phyloP scores from a whole-genome alignment of 1,284 basidiomycete genomes.

The Fomitopsis schrenkii region DNA sequence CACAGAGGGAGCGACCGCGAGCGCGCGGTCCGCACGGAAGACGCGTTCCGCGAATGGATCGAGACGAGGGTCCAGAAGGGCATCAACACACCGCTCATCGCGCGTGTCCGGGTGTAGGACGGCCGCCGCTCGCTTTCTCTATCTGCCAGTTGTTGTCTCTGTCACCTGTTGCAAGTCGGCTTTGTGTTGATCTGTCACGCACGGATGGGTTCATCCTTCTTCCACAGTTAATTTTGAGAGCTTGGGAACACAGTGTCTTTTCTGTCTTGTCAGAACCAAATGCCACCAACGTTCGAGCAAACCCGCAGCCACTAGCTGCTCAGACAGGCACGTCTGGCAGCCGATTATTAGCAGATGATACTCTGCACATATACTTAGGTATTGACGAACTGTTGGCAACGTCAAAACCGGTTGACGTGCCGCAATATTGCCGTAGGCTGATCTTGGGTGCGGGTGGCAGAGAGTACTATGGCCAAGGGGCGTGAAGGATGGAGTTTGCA shows the following conservation, averaged over 20 bases:
- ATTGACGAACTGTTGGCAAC: background rate
- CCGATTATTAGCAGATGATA: background rate
- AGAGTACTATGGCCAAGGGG: no score
- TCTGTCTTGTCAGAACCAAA: no score
- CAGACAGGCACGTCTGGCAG: background rate
- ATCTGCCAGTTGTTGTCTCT: background rate
- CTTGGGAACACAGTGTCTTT: no score
- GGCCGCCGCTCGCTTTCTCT: background rate
- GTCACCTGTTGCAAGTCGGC: no score
- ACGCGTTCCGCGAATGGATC: slow-evolving; percentile 22
- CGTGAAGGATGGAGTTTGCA: no score
- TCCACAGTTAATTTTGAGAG: no score
- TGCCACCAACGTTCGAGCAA: no score
- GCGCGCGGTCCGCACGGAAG: slow-evolving; percentile 18
- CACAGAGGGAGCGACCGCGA: slow-evolving; percentile 3
- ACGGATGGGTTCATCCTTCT: no score
- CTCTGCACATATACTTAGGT: background rate
- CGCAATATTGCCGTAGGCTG: background rate
- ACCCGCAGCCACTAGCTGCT: background rate
- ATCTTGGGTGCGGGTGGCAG: no score
- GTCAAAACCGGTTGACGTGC: no score
- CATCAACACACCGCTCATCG: slow-evolving; percentile 22
- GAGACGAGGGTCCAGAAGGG: slow-evolving; percentile 19
- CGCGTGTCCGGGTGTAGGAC: slow-evolving; percentile 7
- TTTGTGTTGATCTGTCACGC: no score